Base-by-base conservation (phyloP, 1,284 basidiomycete genomes). In the Stereum hirsutum region DNA sequence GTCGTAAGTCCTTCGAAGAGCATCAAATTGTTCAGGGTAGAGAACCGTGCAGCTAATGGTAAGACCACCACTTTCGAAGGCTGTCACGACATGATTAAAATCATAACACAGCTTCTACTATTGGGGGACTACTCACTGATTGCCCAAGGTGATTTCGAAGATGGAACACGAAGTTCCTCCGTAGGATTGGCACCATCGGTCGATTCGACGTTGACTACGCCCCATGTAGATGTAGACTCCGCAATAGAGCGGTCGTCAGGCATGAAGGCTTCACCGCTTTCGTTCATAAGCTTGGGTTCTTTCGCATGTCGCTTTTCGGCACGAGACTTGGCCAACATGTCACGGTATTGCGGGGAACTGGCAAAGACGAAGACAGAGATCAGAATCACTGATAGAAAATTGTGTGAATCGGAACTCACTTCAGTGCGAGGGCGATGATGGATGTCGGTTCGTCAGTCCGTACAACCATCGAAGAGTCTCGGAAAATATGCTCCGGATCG, bases 371-470 rank as follows among this genome's bases (percentile, higher is more conserved):
- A 34, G 30, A 37, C 33, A 32, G 37, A 26, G 26, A 37, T 11
- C 26, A 35, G 19, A 32, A 50, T n/a, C 49, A 43, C 10, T 45
- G 15, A 44, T 30, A 20, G 20, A n/a, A 43, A 32, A 34, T 25
- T 34, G 25, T 19, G 27, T 58, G n/a, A n/a, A n/a, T n/a, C n/a
- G n/a, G n/a, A n/a, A n/a, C 75, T 53, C 54, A 92, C 84, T 87
- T 91, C 36, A 99, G 68, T 7, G 93, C 93, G 44, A 98, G 81
- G 3, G 96, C 95, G 51, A 99, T 95, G 54, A 99, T 96, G 7
- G 93, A 97, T 0, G 93, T 97, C 3, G 96, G 96, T 61, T 99
- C 96, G 59, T 98, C 94, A 39, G 94, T 95, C 19, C 96, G 79
- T 21, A 99, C 88, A 39, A 98, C 84, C 74, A 98, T 95, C 1